Evolutionary conservation across 768 basidiomycete genomes (phyloP), one percentile per base, ranked within the genome.

Genomic region (Peribolospora kevripleyi): DNA sequence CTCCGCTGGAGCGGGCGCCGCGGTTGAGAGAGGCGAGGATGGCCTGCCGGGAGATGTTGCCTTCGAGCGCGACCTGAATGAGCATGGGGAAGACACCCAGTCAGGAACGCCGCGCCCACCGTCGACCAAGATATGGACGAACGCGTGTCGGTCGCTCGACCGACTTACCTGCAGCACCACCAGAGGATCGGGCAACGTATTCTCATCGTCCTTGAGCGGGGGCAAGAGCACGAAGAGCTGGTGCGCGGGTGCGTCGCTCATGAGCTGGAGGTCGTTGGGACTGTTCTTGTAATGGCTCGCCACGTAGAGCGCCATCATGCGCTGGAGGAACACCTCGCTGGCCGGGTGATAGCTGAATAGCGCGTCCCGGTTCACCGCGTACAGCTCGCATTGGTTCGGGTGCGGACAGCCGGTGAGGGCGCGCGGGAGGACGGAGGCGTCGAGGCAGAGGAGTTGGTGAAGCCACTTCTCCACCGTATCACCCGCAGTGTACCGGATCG

Each of bases 251-350:
- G 93, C 93, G 62, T 98, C 93, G 8, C 82, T 84, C 67, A 97
- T 77, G 52, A 98, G 75, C 67, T 97, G 91, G n/a, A 98, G 74
- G 66, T 98, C 93, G 65, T 98, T 97, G 14, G 93, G 93, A 64
- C 90, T 85, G 68, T 97, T 98, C 69, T 98, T 98, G 72, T 98
- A 98, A 66, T 98, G 93, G 52, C 82, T 83, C 1, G 93, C 85
- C 52, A 97, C 91, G 67, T 95, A 98, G 2, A 97, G 74, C 13
- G 85, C 81, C 88, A 95, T 93, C 82, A 97, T 88, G 42, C 90
- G 78, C 68, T 98, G 93, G 39, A 98, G 75, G 72, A 98, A 98
- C 41, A 84, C 74, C 67, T 98, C 93, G n/a, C 82, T 84, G 6
- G 90, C 93, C 3, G 90, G 86, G 65, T 98, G 88, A 69, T 81